Evolutionary conservation across 257 asterid species (phyloP), one percentile per base, ranked within the genome.

Genomic region (Avicennia marina): DNA sequence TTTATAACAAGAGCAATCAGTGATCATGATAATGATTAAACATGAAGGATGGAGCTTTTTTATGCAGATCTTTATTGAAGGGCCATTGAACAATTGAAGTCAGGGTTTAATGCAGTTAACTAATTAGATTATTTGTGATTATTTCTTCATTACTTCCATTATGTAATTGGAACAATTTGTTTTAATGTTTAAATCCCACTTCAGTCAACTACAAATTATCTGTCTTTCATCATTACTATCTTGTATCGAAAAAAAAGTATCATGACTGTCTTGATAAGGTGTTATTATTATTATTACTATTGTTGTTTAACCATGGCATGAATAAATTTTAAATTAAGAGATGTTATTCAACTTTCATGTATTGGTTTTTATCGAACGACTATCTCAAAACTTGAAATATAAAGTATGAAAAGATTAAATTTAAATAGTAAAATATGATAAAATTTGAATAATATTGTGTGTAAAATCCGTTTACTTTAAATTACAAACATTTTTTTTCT

Each of bases 61-160:
- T 70, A 63, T 69, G 70, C 70, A 69, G 20, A 51, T 56, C 48
- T 54, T 52, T 69, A 44, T 40, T 42, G 62, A 69, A 20, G 63
- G 9, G 42, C 75, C 70, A 69, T 57, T 69, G 34, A 51, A 31
- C 53, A 63, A 7, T 25, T 43, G 75, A 57, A 70, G 63, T 63
- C 32, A 51, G n/a, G 7, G 50, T 58, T 66, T 54, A 13, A 19
- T 33, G 50, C 17, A 15, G 13, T 41, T 40, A 57, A 63, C 57
- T 33, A 58, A 19, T 44, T 43, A 59, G 29, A 12, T 3, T n/a
- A 2, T 22, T 40, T 53, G n/a, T 51, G 11, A 12, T 29, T 13
- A 52, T 38, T 6, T 27, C 51, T 43, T 57, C 38, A 8, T 40
- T 27, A 65, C 63, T 60, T 20, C 60, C 11, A 51, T 57, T 19